These are phyloP conservation scores for Boeremia lycopersici DNA, from an alignment of 2,329 filamentous ascomycete species.

Conservation along the genomic window DNA sequence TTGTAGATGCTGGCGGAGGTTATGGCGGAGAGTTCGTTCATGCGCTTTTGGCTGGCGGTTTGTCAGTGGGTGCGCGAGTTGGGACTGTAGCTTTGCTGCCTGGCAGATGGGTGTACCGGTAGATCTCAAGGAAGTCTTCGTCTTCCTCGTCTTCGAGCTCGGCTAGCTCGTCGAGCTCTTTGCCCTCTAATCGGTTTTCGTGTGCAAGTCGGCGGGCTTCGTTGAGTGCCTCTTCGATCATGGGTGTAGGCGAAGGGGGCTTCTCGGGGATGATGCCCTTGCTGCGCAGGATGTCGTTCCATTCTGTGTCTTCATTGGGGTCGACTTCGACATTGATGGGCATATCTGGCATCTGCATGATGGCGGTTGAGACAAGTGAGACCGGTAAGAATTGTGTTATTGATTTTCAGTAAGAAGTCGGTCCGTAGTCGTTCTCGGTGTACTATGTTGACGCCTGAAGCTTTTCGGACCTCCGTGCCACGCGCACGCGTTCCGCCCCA, in stretches of 20 bases:
- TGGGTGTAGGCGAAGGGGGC: constrained; percentile 89
- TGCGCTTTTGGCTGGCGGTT: constrained; percentile 71
- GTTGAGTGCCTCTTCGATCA: constrained; percentile 91
- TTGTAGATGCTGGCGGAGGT: constrained; percentile 81
- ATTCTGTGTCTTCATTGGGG: constrained; percentile 97
- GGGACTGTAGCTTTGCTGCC: no score
- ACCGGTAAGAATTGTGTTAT: constrained; percentile 39
- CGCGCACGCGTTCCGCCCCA: constrained; percentile 24
- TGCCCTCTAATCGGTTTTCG: constrained; percentile 91
- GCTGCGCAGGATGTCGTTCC: constrained; percentile 98
- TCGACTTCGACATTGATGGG: constrained; percentile 83
- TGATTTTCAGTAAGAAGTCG: neutral
- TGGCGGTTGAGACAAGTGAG: constrained; percentile 6
- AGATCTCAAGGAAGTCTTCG: constrained; percentile 85
- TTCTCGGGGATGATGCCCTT: constrained; percentile 98
- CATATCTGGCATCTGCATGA: constrained; percentile 57
- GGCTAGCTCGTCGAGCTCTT: constrained; percentile 90
- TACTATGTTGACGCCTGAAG: constrained; percentile 18
- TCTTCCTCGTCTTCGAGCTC: constrained; percentile 96
- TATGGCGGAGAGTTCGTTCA: constrained; percentile 78
- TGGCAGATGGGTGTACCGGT: constrained; percentile 60
- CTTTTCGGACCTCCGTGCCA: constrained; percentile 20
- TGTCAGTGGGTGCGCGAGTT: neutral
- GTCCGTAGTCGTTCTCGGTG: neutral
- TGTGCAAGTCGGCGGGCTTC: constrained; percentile 84